Percentiles rank a stretch among this genome's conserved stretches.
phyloP scores from a whole-genome alignment of 441 rosid species.

The Cnidoscolus chayamansa region DNA sequence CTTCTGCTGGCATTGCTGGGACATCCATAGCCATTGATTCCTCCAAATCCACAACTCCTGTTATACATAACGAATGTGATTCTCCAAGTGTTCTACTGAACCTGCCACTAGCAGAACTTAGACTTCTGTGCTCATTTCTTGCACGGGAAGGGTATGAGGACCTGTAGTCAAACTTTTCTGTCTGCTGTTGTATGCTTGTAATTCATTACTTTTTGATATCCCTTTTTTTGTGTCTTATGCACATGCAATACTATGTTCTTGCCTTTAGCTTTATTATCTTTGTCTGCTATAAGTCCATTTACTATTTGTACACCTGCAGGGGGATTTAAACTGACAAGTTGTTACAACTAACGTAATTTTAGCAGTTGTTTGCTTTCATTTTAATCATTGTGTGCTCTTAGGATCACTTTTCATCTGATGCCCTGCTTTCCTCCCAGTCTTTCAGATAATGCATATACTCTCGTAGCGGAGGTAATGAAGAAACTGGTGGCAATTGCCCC shows the following conservation, averaged over 20 bases:
- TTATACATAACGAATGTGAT: conserved; percentile 55
- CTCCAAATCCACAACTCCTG: conserved; percentile 44
- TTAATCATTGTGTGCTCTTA: neutral
- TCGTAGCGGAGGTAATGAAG: conserved; percentile 89
- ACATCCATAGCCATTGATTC: conserved; percentile 35
- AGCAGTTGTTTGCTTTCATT: no score
- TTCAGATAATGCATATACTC: conserved; percentile 90
- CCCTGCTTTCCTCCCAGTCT: conserved; percentile 46
- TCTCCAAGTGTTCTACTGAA: conserved; percentile 52
- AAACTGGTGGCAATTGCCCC: conserved; percentile 84
- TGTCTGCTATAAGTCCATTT: neutral
- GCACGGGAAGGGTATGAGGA: conserved; percentile 86
- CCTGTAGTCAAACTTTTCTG: neutral
- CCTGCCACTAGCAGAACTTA: conserved; percentile 82
- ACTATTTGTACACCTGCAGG: neutral
- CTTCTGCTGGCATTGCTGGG: conserved; percentile 31
- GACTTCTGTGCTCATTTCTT: conserved; percentile 88
- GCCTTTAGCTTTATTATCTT: neutral
- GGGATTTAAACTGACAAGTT: neutral
- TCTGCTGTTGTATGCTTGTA: neutral
- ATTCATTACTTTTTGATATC: neutral
- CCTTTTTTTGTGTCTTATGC: neutral
- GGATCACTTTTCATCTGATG: conserved; percentile 35
- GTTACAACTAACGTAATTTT: no score
- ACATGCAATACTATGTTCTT: neutral